phyloP scores from a whole-genome alignment of 306 rosid species.

The Cucumis sativus region Cucumber_9930_V3 NC_026657.2:19251501-19252000 shows the following conservation, averaged over 20 bases:
- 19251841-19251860: constrained; percentile 82
- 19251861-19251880: constrained; percentile 33
- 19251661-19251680: constrained; percentile 43
- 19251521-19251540: constrained; percentile 86
- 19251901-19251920: neutral
- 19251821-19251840: constrained; percentile 61
- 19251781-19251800: constrained; percentile 51
- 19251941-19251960: too few relatives aligned
- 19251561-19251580: constrained; percentile 99
- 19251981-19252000: too few relatives aligned
- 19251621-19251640: constrained; percentile 73
- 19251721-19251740: constrained; percentile 21
- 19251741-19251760: constrained; percentile 20
- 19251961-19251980: too few relatives aligned
- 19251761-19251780: constrained; percentile 25
- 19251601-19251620: constrained; percentile 66
- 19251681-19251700: constrained; percentile 23
- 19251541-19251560: constrained; percentile 95
- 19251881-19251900: neutral
- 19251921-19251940: too few relatives aligned
- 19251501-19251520: constrained; percentile 92
- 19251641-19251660: constrained; percentile 55
- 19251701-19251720: constrained; percentile 13
- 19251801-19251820: constrained; percentile 52
- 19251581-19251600: constrained; percentile 60